These are phyloP conservation scores for Arxiozyma slooffiae DNA, from an alignment of 1,139 yeast genomes.

Conservation along the genomic window DNA sequence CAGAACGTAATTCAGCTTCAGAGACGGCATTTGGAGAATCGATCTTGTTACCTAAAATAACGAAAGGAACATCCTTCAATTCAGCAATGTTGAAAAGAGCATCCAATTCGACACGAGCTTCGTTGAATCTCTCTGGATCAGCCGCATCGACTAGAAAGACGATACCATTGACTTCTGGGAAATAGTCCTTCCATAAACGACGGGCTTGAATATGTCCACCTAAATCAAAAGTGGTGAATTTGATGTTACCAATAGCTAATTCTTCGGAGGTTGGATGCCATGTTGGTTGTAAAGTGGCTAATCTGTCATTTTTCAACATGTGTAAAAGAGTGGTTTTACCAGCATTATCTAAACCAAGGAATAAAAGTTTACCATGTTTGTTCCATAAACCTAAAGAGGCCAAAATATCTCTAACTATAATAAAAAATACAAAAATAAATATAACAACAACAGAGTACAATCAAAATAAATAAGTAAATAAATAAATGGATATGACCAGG, in stretches of 20 bases:
- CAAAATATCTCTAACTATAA: conserved; percentile 74
- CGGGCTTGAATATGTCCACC: conserved; percentile 99
- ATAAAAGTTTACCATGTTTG: conserved; percentile 92
- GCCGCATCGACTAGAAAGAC: conserved; percentile 96
- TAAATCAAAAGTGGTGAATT: conserved; percentile 93
- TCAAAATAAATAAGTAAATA: too few species aligned
- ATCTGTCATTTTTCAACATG: conserved; percentile 93
- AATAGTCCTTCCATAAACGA: conserved; percentile 97
- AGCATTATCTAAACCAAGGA: conserved; percentile 95
- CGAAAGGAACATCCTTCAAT: conserved; percentile 78
- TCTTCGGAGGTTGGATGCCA: conserved; percentile 98
- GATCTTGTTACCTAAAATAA: conserved; percentile 91
- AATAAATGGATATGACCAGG: too few species aligned
- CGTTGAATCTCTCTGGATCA: conserved; percentile 89
- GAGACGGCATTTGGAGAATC: conserved; percentile 90
- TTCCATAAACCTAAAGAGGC: conserved; percentile 94
- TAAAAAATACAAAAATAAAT: not conserved
- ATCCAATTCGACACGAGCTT: conserved; percentile 89
- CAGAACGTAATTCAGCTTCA: conserved; percentile 88
- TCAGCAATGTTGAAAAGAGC: conserved; percentile 88
- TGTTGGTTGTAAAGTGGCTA: conserved; percentile 96
- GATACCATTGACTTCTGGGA: conserved; percentile 97
- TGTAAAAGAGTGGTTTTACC: conserved; percentile 96
- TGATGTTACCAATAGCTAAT: conserved; percentile 88
- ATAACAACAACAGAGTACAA: not conserved